phyloP scores from a whole-genome alignment of 208 protist genomes.

The Trypanosoma rangeli region DNA sequence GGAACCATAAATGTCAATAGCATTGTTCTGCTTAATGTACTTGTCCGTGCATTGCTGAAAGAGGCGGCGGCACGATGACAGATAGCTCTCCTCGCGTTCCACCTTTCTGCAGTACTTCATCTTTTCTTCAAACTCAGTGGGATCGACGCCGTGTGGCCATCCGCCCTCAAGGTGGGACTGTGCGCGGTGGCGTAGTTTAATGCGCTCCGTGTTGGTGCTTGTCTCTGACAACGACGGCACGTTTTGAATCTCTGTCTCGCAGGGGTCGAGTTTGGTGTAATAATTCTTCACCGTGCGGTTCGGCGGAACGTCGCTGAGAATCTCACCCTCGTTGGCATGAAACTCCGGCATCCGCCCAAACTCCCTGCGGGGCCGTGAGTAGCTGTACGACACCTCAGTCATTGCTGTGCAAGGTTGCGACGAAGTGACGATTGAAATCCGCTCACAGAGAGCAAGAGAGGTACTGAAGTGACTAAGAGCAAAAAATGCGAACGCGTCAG shows the following conservation, averaged over 20 bases:
- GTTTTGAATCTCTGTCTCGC: conserved; percentile 90
- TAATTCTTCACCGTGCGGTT: conserved; percentile 69
- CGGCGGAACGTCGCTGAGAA: conserved; percentile 87
- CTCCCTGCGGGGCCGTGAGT: conserved; percentile 88
- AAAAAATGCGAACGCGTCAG: conserved; percentile 20
- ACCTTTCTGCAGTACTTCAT: conserved; percentile 97
- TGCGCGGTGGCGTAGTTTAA: conserved; percentile 88
- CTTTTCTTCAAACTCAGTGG: conserved; percentile 94
- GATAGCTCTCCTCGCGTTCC: conserved; percentile 95
- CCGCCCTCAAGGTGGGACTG: conserved; percentile 95
- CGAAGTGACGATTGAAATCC: not conserved
- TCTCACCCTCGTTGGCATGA: conserved; percentile 91
- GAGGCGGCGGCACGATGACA: conserved; percentile 87
- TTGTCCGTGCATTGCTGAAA: conserved; percentile 87
- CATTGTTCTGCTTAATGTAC: conserved; percentile 96
- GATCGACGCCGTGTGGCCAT: conserved; percentile 97
- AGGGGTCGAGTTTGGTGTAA: conserved; percentile 83
- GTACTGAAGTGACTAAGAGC: not conserved
- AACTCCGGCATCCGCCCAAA: conserved; percentile 94
- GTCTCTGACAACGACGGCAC: conserved; percentile 92
- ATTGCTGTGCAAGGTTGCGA: conserved; percentile 28
- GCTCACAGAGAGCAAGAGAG: not conserved
- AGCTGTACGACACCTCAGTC: conserved; percentile 94
- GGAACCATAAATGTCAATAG: conserved; percentile 97
- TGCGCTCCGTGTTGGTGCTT: conserved; percentile 94